Evolutionary conservation across 2,329 filamentous ascomycete species (phyloP), one percentile per base, ranked within the genome.

Genomic region (Fusarium zealandicum): DNA sequence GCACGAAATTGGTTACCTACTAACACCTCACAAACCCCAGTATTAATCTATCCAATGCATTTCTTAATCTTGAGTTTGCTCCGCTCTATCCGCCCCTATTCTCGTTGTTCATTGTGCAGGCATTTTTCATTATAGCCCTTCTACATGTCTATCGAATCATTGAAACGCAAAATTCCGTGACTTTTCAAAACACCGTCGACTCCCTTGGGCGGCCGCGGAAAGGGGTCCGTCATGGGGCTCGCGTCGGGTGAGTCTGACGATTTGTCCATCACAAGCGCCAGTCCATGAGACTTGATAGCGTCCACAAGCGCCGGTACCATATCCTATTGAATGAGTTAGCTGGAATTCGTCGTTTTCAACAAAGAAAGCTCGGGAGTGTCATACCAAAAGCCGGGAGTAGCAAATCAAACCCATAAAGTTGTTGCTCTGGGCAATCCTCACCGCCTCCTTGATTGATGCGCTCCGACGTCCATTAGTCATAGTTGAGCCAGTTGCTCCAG

Each of bases 401-500:
- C 93, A 97, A 55, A 98, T 90, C 69, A 99, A 73, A 3, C 95
- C 95, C 95, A 99, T 99, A 63, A 99, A 91, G 72, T 99, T 99
- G 72, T 99, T 99, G 71, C 88, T 90, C 74, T 96, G 90, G 17
- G 93, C 93, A 69, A 96, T 92, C 60, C 93, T 85, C 12, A 97
- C 95, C 5, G 91, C 91, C 72, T 99, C 93, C 76, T 98, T 99
- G 64, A 98, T 91, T 6, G 92, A 96, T 61, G 89, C 89, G 12
- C 88, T 90, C 40, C 87, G 84, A 50, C 89, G 82, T 13, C 90
- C 91, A 63, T 86, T 90, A 63, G 82, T 78, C 54, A 75, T 69
- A 12, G 78, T 66, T 11, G 73, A 67, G 33, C 72, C 72, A 1
- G 73, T 72, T 12, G 72, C 69, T 6, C 68, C 65, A 52, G 75